Base-by-base conservation (phyloP, 345 rosid species). In the Aquilaria yunnanensis region DNA sequence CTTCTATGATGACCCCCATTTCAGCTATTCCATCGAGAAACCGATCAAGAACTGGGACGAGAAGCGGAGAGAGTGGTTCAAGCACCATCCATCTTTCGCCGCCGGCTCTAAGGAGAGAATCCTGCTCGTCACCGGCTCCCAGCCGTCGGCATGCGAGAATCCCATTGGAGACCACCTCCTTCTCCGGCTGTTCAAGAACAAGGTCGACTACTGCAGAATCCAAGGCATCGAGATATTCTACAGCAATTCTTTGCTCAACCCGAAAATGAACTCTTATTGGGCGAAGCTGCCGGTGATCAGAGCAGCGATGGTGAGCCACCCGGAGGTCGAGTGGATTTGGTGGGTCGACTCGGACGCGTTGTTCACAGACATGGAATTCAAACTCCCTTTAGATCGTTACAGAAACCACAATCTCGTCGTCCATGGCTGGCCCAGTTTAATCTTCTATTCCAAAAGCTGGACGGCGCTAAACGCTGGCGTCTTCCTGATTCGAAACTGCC, bases 261-360 rank as follows among this genome's bases (percentile, higher is more conserved):
- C 85, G 54, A 79, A 82, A 57, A 90, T 90, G 97, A 45, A 32
- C 30, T 63, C 77, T 45, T 90, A 8, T 61, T 90, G 97, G 97
- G 97, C 96, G 41, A 87, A 90, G 67, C 75, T 78, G 9, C 95
- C 97, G 50, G 79, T 71, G 50, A 77, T 87, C 29, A 73, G 73
- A 47, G 88, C 97, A 41, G 83, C 90, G 62, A 90, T 90, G 97
- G 48, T 90, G 60, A 90, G 92, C 45, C 97, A 90, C 73, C 97
- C 97, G 50, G 97, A 90, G 66, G 88, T 88, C 12, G 95, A 90
- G 72, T 90, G 97, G 97, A 85, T 90, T 85, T 90, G 97, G 97
- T 90, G 97, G 97, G 90, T 87, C n/a, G 97, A 90, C 71, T 85
- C 97, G 57, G 97, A 90, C 62, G 97, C 97, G n/a, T 34, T 80